A percentile compares a stretch with the other conserved stretches of the same genome.
Conservation (phyloP, 2,329 filamentous ascomycete species). For the Cordyceps cateniannulata region DNA sequence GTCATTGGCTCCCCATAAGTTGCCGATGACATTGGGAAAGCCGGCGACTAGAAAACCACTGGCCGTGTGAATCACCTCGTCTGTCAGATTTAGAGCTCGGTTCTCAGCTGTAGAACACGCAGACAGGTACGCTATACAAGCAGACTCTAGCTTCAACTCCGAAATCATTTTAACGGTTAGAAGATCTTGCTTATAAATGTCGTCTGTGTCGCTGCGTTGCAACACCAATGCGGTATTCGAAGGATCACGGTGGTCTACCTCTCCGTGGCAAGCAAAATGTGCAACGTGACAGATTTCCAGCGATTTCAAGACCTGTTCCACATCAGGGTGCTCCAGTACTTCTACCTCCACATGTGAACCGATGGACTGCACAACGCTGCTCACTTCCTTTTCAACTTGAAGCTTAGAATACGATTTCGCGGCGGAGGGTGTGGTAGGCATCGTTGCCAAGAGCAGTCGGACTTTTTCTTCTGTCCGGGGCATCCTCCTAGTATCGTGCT, state of each 20-base stretch:
- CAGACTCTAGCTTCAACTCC: constrained; percentile 12
- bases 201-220: constrained; percentile 9
- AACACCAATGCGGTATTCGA: constrained; percentile 19
- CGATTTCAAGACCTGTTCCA: constrained; percentile 1
- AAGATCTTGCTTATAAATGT: background rate
- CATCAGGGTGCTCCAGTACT: constrained; percentile 8
- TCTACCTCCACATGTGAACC: background rate
- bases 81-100: constrained; percentile 16
- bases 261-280: constrained; percentile 19
- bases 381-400: background rate
- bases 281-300: constrained; percentile 12
- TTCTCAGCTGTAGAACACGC: constrained; percentile 30
- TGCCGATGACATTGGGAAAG: constrained; percentile 28
- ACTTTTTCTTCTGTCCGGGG: background rate
- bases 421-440: constrained; percentile 7
- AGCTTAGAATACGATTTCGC: background rate
- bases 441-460: constrained; percentile 9
- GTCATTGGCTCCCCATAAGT: constrained; percentile 25
- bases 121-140: constrained; percentile 28
- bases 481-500: background rate
- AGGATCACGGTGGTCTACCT: constrained; percentile 13
- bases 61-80: constrained; percentile 29
- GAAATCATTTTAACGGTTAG: constrained; percentile 1
- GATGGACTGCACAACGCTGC: background rate
- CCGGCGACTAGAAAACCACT: constrained; percentile 30